Conservation (phyloP, 768 basidiomycete species). For the Phlebiopsis flavidoalba region DNA sequence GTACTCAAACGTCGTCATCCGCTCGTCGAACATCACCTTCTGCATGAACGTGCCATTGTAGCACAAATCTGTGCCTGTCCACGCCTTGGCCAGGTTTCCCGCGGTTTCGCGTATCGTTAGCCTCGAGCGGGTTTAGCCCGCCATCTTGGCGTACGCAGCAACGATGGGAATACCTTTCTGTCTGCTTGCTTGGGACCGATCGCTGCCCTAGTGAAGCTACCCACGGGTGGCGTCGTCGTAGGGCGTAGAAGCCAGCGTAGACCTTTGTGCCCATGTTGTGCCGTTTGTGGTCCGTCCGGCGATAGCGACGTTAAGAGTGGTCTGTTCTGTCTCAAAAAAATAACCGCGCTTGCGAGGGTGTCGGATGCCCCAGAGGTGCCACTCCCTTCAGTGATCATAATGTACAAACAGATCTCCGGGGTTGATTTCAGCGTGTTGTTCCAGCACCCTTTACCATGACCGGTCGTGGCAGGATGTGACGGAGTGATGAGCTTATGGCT, state of each 20-base stretch:
- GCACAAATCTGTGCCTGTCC: conserved; percentile 96
- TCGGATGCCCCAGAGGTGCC: no score
- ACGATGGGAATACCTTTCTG: conserved; percentile 95
- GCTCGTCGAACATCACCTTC: conserved; percentile 99
- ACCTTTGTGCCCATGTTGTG: conserved; percentile 99
- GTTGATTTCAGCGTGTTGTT: conserved; percentile 82
- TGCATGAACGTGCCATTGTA: conserved; percentile 98
- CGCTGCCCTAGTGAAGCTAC: no score
- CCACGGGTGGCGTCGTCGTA: conserved; percentile 92
- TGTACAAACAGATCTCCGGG: conserved; percentile 87
- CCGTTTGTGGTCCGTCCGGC: conserved; percentile 99
- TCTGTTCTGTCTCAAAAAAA: no score
- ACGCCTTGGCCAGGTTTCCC: conserved; percentile 98
- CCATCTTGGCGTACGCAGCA: conserved; percentile 92
- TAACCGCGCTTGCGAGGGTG: no score
- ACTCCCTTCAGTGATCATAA: conserved; percentile 99
- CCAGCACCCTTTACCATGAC: conserved; percentile 97
- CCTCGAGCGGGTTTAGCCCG: conserved; percentile 90
- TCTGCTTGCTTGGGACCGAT: conserved; percentile 93
- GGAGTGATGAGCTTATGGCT: conserved; percentile 92
- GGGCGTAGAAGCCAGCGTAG: conserved; percentile 93
- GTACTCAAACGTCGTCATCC: conserved; percentile 99
- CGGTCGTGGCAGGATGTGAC: conserved; percentile 97
- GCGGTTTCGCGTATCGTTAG: conserved; percentile 85
- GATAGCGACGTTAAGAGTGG: conserved; percentile 97